Evolutionary conservation across 2,329 filamentous ascomycete species (phyloP), one percentile per base, ranked within the genome.

Genomic region (Bipolaris victoriae): DNA sequence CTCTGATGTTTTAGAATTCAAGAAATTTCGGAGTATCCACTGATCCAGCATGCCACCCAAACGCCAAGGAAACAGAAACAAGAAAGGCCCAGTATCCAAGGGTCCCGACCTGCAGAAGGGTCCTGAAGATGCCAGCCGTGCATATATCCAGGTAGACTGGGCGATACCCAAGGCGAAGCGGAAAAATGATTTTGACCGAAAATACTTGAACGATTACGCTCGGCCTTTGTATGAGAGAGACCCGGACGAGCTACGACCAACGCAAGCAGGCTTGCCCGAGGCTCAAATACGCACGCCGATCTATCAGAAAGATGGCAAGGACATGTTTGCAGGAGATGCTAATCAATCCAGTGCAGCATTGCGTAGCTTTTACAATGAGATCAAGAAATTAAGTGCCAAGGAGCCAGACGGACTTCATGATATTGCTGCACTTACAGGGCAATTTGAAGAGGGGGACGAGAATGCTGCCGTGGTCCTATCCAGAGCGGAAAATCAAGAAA

Each of bases 211-310:
- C n/a, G 35, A 41, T 47, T 62, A 56, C 22, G 46, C 56, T 5
- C 52, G 35, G 6, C 7, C 33, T 11, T 44, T 64, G 9, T 58
- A 55, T 13, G 16, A 45, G 4, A 50, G 24, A 31, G 18, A 47
- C 15, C 45, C 53, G 31, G 16, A 49, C 24, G 35, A 49, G 11
- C 43, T 60, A 11, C 16, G 6, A 5, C 31, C 48, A 11, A n/a
- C 9, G 16, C 44, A 62, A 37, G 7, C 36, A 41, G 36, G 53
- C 16, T 46, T 64, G 20, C 36, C 20, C 6, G 57, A 53, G 15
- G 56, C 59, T 3, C 48, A 43, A 4, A 15, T 57, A 22, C 54
- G 61, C 7, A 20, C 36, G 3, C 55, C 61, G 22, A 33, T 57
- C n/a, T 63, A 45, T 36, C 43, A 54, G 39, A 46, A 31, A 11